Evolutionary conservation across 2,329 filamentous ascomycete genomes (phyloP).

Genomic region (Sporothrix euskadiensis): DNA sequence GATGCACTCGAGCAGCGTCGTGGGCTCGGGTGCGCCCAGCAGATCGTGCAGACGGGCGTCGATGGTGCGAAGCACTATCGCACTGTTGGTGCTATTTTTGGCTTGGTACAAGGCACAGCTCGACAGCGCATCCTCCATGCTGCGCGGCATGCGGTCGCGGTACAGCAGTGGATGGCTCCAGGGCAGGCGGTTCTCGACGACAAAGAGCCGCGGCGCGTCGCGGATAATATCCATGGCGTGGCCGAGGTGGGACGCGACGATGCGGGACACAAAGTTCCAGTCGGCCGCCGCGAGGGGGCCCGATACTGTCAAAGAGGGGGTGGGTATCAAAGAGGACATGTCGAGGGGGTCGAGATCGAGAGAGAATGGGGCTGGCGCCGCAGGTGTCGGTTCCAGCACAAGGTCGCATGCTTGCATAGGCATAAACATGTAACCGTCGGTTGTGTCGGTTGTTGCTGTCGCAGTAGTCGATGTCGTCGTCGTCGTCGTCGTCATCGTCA

Average conservation of each 20-base stretch:
- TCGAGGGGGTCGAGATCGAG: not conserved
- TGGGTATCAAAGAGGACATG: not conserved
- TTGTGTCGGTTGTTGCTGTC: not conserved
- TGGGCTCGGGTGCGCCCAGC: slow-evolving; percentile 40
- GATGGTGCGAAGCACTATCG: slow-evolving; percentile 52
- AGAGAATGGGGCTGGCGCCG: not conserved
- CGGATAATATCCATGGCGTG: slow-evolving; percentile 55
- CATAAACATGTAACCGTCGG: not conserved
- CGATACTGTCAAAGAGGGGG: not conserved
- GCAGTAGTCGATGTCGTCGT: not conserved
- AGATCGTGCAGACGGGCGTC: slow-evolving; percentile 49
- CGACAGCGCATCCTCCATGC: slow-evolving; percentile 55
- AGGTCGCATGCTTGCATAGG: not conserved
- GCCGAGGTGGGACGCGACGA: slow-evolving; percentile 39
- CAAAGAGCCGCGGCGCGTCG: slow-evolving; percentile 51
- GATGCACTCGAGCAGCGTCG: slow-evolving; percentile 38
- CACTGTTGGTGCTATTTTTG: slow-evolving; percentile 50
- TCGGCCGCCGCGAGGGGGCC: not conserved
- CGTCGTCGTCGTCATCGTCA: not conserved
- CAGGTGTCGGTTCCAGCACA: not conserved
- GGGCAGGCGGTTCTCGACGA: slow-evolving; percentile 51
- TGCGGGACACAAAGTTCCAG: slow-evolving; percentile 18
- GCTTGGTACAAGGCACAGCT: slow-evolving; percentile 55
- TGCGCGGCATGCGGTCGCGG: slow-evolving; percentile 51
- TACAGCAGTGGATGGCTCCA: slow-evolving; percentile 58